Percentiles rank a stretch among this genome's conserved stretches.
Conservation (phyloP, 371 early-diverging fungal genomes). For the Smittium culicis region DNA sequence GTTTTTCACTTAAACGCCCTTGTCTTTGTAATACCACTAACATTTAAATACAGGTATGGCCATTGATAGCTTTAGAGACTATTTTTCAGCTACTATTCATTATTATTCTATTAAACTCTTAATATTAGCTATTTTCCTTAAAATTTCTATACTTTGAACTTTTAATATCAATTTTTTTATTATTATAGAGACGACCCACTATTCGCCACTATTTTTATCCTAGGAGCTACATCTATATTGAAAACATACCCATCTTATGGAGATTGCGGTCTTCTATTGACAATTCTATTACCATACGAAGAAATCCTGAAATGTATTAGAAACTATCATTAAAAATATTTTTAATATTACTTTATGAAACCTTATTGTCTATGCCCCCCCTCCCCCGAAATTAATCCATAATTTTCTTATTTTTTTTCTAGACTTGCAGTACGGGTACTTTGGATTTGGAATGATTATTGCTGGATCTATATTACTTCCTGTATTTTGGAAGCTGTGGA, state of each 20-base stretch:
- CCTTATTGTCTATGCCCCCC: neutral
- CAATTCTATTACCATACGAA: conserved; percentile 57
- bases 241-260: conserved; percentile 83
- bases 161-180: neutral
- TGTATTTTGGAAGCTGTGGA: conserved; percentile 86
- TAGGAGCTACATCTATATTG: conserved; percentile 64
- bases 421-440: conserved; percentile 40
- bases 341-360: neutral
- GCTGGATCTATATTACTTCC: conserved; percentile 68
- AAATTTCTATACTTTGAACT: neutral
- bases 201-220: conserved; percentile 49
- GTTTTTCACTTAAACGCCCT: conserved; percentile 82
- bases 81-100: too few relatives aligned
- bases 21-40: conserved; percentile 65
- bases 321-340: conserved; percentile 33
- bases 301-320: conserved; percentile 59
- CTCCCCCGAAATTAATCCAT: neutral
- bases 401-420: neutral
- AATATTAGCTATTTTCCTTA: neutral
- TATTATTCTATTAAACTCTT: neutral
- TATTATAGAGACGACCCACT: conserved; percentile 46
- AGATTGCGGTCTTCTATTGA: conserved; percentile 67
- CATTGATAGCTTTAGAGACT: too few relatives aligned
- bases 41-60: conserved; percentile 32
- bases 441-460: conserved; percentile 40